Percentiles rank a stretch among this genome's conserved stretches.
Conservation (phyloP, 2,329 filamentous ascomycete species). For the Microcyclosporella mali region DNA sequence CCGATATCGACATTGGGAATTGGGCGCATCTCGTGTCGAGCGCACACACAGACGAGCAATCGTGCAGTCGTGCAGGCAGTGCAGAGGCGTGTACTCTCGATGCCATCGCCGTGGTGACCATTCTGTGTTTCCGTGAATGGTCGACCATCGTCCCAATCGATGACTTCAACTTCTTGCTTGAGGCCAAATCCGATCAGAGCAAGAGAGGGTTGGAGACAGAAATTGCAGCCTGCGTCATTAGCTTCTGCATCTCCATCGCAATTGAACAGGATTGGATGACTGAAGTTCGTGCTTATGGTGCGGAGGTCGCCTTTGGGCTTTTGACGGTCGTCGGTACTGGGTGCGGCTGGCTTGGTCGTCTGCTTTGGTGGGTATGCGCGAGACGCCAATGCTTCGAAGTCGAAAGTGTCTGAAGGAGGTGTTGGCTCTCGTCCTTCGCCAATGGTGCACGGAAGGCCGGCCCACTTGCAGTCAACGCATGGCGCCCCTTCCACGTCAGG, state of each 20-base stretch:
- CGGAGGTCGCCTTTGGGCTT: conserved; percentile 8
- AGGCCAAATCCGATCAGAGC: conserved; percentile 34
- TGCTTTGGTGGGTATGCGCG: neutral
- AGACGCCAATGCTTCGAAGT: neutral
- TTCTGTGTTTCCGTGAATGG: conserved; percentile 31
- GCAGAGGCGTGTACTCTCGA: conserved; percentile 36
- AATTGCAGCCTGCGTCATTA: conserved; percentile 32
- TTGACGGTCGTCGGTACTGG: neutral
- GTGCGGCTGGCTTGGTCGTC: neutral
- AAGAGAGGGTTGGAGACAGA: conserved; percentile 35
- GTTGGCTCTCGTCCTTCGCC: neutral
- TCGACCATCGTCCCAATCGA: conserved; percentile 28
- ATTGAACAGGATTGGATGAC: conserved; percentile 38
- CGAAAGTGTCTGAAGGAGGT: neutral
- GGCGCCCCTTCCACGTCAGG: conserved; percentile 4
- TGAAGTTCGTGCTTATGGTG: conserved; percentile 34
- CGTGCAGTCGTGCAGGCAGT: conserved; percentile 31
- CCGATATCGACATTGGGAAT: conserved; percentile 17
- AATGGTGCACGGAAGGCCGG: conserved; percentile 5
- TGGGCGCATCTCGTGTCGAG: conserved; percentile 27
- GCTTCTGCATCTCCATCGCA: conserved; percentile 15
- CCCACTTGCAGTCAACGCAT: conserved; percentile 15
- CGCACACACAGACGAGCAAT: conserved; percentile 33
- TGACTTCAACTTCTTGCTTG: conserved; percentile 25
- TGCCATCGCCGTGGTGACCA: conserved; percentile 27